These are phyloP conservation scores for Cercospora nicotianae DNA, from an alignment of 2,329 filamentous ascomycete species.

Conservation along the genomic window DNA sequence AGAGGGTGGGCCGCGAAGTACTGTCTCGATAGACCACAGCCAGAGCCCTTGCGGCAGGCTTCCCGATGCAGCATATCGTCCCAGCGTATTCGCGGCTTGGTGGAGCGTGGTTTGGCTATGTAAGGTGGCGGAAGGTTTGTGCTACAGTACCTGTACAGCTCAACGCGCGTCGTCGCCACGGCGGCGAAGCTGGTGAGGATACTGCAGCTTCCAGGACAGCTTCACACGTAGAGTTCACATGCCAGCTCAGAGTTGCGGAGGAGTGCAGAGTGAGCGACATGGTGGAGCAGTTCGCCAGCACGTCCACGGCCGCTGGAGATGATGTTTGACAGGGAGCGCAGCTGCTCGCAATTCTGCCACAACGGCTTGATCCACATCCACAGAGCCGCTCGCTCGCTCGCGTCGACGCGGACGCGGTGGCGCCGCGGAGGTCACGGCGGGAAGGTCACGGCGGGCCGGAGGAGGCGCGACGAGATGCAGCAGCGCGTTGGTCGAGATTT, in stretches of 20 bases:
- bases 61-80: conserved; percentile 18
- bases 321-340: conserved; percentile 19
- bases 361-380: conserved; percentile 12
- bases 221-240: neutral
- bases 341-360: conserved; percentile 24
- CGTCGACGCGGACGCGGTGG: neutral
- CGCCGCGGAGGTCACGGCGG: neutral
- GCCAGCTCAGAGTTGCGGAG: neutral
- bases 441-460: neutral
- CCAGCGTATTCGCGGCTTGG: conserved; percentile 3
- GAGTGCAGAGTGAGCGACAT: neutral
- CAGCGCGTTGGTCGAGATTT: neutral
- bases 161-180: neutral
- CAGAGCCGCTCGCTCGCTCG: neutral
- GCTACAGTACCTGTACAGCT: neutral
- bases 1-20: conserved; percentile 12
- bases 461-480: neutral
- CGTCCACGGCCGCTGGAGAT: conserved; percentile 19
- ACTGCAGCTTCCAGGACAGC: neutral
- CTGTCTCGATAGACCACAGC: neutral
- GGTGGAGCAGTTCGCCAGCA: conserved; percentile 1
- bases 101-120: conserved; percentile 5
- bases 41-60: conserved; percentile 13
- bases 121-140: neutral
- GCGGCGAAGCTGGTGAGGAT: neutral